Percentiles rank a stretch among this genome's conserved stretches.
Conservation (phyloP, 768 basidiomycete genomes). For the Collybia sordida region DNA sequence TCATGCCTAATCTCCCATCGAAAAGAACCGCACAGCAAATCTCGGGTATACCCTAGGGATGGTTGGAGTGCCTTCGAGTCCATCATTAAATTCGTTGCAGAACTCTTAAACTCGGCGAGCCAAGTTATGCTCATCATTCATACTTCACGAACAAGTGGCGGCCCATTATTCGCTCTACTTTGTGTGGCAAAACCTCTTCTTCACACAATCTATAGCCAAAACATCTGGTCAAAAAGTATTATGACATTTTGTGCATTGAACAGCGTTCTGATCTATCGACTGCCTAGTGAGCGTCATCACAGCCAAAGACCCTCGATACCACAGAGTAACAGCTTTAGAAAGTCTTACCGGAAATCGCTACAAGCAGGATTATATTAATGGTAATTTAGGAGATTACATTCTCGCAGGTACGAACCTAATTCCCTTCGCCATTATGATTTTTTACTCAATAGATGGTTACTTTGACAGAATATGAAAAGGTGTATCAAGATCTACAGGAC, state of each 20-base stretch:
- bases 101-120: conserved; percentile 18
- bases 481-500: conserved; percentile 20
- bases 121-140: conserved; percentile 31
- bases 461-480: conserved; percentile 27
- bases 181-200: conserved; percentile 32
- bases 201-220: conserved; percentile 10
- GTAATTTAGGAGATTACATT: conserved; percentile 31
- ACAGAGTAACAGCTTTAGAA: conserved; percentile 29
- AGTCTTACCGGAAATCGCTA: conserved; percentile 24
- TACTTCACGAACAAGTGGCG: conserved; percentile 27
- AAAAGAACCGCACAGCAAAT: conserved; percentile 20
- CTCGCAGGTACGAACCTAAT: conserved; percentile 19
- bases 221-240: conserved; percentile 29
- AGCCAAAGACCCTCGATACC: conserved; percentile 26
- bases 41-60: conserved; percentile 14
- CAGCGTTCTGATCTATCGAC: background rate
- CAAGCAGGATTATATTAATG: conserved; percentile 37
- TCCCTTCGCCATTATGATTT: background rate
- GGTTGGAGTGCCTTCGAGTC: conserved; percentile 25
- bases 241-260: background rate
- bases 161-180: conserved; percentile 31
- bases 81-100: conserved; percentile 19
- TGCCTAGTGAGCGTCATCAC: conserved; percentile 26
- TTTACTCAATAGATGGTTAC: background rate
- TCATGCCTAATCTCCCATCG: background rate